These are phyloP conservation scores for Echium plantagineum DNA, from an alignment of 257 asterid genomes.

Conservation along the genomic window DNA sequence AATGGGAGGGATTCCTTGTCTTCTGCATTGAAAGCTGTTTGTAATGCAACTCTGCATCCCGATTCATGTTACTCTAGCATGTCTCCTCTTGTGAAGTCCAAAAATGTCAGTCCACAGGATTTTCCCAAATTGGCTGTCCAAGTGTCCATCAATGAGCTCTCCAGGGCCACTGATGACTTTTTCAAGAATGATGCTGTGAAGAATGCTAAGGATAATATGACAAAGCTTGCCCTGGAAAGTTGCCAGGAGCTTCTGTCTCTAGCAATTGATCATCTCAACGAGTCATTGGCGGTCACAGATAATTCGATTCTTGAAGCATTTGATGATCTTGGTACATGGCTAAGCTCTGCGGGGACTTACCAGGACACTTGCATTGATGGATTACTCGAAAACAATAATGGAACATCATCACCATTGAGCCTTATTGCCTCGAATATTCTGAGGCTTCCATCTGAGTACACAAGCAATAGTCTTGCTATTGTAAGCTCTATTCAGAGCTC, in stretches of 20 bases:
- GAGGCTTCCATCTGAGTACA: constrained; percentile 44
- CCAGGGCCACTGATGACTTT: constrained; percentile 29
- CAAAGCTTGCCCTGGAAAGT: constrained; percentile 26
- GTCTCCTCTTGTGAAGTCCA: constrained; percentile 22
- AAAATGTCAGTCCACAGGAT: constrained; percentile 28
- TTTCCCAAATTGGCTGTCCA: constrained; percentile 34
- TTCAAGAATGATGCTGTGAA: constrained; percentile 11
- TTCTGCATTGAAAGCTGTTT: constrained; percentile 26
- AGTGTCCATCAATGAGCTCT: constrained; percentile 42
- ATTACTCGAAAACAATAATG: constrained; percentile 9
- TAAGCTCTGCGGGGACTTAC: constrained; percentile 66
- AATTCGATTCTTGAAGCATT: constrained; percentile 18
- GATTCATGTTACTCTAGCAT: constrained; percentile 47
- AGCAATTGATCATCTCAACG: constrained; percentile 54
- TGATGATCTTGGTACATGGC: constrained; percentile 57
- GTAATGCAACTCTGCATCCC: constrained; percentile 36
- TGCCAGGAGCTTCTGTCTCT: constrained; percentile 45
- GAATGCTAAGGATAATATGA: constrained; percentile 25
- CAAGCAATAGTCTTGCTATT: constrained; percentile 67
- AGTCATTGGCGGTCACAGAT: constrained; percentile 22
- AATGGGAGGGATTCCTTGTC: not conserved
- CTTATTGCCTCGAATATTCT: constrained; percentile 12
- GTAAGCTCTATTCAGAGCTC: constrained; percentile 25
- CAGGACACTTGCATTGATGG: constrained; percentile 68
- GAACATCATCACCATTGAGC: constrained; percentile 6